These are phyloP conservation scores for Prunus padus DNA, from an alignment of 306 rosid genomes.

Conservation along the genomic window DNA sequence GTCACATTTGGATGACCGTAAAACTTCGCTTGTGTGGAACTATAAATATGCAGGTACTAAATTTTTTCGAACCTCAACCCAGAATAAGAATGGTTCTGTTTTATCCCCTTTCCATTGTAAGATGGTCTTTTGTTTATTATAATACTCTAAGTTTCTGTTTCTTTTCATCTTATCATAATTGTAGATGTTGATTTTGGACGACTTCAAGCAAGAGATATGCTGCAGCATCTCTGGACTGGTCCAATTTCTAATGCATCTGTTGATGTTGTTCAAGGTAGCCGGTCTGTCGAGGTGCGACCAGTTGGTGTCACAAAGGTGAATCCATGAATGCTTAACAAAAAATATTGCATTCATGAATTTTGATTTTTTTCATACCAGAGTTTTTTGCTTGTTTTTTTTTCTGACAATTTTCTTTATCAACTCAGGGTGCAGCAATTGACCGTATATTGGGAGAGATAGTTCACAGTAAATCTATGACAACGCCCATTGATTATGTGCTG, in stretches of 20 bases:
- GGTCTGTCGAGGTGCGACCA: constrained; percentile 94
- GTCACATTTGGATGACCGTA: constrained; percentile 64
- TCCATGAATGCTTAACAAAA: constrained; percentile 7
- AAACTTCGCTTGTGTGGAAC: constrained; percentile 96
- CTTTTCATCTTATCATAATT: constrained; percentile 22
- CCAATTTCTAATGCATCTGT: constrained; percentile 93
- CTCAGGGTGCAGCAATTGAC: constrained; percentile 96
- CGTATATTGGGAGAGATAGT: constrained; percentile 95
- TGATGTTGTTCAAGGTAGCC: constrained; percentile 96
- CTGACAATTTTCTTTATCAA: not conserved
- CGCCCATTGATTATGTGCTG: constrained; percentile 86
- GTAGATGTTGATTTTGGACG: constrained; percentile 86
- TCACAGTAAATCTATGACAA: constrained; percentile 86
- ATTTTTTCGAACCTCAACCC: not conserved
- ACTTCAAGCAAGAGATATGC: constrained; percentile 95
- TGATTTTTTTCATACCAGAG: constrained; percentile 16
- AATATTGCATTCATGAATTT: constrained; percentile 7
- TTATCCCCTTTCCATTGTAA: constrained; percentile 1
- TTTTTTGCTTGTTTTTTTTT: constrained; percentile 1
- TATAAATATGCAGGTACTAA: constrained; percentile 84
- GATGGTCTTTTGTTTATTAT: not conserved
- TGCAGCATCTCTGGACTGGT: constrained; percentile 98
- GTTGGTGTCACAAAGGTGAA: constrained; percentile 90
- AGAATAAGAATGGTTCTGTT: not conserved
- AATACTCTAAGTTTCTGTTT: constrained; percentile 17